Evolutionary conservation across 140 eudicot genomes (phyloP).

Genomic region (Anethum foeniculum): DNA sequence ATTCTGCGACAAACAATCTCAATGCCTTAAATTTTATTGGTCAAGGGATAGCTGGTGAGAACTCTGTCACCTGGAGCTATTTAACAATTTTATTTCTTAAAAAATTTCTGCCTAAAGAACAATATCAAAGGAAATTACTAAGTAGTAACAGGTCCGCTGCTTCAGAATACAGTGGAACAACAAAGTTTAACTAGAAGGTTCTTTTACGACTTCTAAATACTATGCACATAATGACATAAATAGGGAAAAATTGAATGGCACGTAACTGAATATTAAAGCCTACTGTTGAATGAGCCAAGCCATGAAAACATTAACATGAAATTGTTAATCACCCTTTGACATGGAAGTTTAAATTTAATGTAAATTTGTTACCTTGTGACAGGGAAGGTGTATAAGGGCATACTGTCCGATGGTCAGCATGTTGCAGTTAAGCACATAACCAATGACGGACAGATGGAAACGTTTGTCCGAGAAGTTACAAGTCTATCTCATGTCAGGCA

Average conservation of each 20-base stretch:
- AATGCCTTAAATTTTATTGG: constrained; percentile 61
- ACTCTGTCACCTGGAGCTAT: background rate
- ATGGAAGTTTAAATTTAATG: background rate
- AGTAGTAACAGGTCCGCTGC: background rate
- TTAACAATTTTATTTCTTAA: background rate
- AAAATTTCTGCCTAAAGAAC: background rate
- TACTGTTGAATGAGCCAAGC: background rate
- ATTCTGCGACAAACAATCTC: constrained; percentile 56
- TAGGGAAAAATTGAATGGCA: background rate
- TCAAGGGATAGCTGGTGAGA: constrained; percentile 71
- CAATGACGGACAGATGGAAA: constrained; percentile 70
- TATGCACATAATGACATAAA: background rate
- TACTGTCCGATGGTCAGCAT: constrained; percentile 43
- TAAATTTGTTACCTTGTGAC: constrained; percentile 6
- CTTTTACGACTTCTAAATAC: background rate
- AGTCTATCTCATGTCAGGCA: constrained; percentile 67
- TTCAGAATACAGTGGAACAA: background rate
- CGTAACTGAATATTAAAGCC: background rate
- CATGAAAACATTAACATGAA: too few species aligned
- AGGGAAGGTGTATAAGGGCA: constrained; percentile 83
- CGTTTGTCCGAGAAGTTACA: constrained; percentile 66
- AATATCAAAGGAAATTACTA: background rate
- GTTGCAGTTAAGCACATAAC: constrained; percentile 71
- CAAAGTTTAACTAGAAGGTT: background rate
- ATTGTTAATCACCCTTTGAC: background rate